Conservation (phyloP, 805 yeast species). For the Vanderwaltozyma tropicalis region DNA sequence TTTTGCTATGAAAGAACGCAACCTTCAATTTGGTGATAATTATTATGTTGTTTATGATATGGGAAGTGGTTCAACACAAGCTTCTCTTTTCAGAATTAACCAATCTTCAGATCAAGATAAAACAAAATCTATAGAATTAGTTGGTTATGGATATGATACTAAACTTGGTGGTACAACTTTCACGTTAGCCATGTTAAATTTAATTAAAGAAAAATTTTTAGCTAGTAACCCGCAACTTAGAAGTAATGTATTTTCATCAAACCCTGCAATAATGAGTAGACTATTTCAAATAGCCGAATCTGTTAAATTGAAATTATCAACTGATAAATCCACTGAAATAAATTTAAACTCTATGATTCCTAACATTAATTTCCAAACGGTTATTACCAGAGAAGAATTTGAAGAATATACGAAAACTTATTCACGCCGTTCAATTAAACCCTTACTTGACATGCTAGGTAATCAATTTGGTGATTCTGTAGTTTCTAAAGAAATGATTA, state of each 20-base stretch:
- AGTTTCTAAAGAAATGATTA: constrained; percentile 30
- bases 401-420: constrained; percentile 34
- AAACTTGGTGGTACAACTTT: constrained; percentile 66
- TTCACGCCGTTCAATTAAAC: constrained; percentile 8
- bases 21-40: constrained; percentile 29
- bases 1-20: constrained; percentile 38
- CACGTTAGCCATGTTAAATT: constrained; percentile 52
- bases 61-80: constrained; percentile 88
- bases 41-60: constrained; percentile 72
- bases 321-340: constrained; percentile 69
- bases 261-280: constrained; percentile 53
- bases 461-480: constrained; percentile 21
- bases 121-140: constrained; percentile 44
- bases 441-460: constrained; percentile 30
- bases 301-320: constrained; percentile 77
- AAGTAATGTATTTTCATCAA: constrained; percentile 31
- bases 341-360: constrained; percentile 65
- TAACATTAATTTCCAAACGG: constrained; percentile 63
- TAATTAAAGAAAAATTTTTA: constrained; percentile 52
- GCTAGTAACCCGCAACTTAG: constrained; percentile 32
- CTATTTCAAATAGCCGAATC: constrained; percentile 78
- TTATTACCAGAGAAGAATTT: constrained; percentile 65
- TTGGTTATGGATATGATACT: constrained; percentile 59
- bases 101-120: constrained; percentile 36
- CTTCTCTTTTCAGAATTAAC: constrained; percentile 59